phyloP scores from a whole-genome alignment of 2,329 filamentous ascomycete genomes.

The Knufia fluminis region DNA sequence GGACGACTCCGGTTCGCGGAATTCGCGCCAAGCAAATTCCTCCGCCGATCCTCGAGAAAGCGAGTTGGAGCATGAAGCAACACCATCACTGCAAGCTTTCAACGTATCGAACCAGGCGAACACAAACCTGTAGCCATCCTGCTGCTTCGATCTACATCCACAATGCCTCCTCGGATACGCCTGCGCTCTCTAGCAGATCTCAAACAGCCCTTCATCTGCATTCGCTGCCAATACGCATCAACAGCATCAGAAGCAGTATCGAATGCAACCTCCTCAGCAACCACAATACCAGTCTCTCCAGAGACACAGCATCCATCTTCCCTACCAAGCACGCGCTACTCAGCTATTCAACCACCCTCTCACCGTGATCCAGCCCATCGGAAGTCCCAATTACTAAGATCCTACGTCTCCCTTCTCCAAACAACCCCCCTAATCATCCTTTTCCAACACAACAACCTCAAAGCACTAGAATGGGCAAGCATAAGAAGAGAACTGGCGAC shows the following conservation, averaged over 20 bases:
- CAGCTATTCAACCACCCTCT: constrained; percentile 70
- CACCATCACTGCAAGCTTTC: not conserved
- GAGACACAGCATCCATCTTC: constrained; percentile 39
- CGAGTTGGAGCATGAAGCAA: too few species aligned
- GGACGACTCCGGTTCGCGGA: too few species aligned
- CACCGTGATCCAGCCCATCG: constrained; percentile 77
- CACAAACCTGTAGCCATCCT: too few species aligned
- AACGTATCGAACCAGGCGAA: too few species aligned
- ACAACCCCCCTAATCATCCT: constrained; percentile 77
- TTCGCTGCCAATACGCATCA: constrained; percentile 37
- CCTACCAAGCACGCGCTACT: constrained; percentile 37
- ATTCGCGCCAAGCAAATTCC: too few species aligned
- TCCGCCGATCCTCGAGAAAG: too few species aligned
- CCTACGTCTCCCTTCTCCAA: constrained; percentile 80
- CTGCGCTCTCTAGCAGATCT: constrained; percentile 29
- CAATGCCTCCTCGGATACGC: constrained; percentile 47
- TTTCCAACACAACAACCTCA: constrained; percentile 73
- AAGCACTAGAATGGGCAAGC: constrained; percentile 63
- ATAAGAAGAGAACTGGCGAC: constrained; percentile 59
- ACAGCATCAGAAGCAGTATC: constrained; percentile 29
- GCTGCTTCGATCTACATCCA: not conserved
- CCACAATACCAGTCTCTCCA: not conserved
- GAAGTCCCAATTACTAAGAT: constrained; percentile 79
- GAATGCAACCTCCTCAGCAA: not conserved
- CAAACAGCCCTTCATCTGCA: constrained; percentile 26